Evolutionary conservation across 768 basidiomycete species (phyloP).

Genomic region (Tricholoma bakamatsutake): DNA sequence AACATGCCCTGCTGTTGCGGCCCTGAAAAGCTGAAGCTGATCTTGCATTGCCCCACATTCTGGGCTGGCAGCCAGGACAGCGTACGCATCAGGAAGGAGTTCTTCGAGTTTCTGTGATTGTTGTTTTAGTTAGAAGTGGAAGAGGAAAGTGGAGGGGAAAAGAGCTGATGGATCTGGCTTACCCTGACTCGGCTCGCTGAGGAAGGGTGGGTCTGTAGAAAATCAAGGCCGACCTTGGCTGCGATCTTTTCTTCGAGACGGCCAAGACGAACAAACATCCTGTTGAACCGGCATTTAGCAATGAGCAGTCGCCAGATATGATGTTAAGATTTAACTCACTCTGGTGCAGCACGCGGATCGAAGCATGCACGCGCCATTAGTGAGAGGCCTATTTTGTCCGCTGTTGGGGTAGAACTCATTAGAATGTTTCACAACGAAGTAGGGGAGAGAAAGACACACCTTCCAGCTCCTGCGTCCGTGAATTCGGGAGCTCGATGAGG

Average conservation of each 20-base stretch:
- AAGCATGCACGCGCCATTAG: slow-evolving; percentile 84
- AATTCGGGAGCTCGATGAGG: slow-evolving; percentile 74
- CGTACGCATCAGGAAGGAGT: slow-evolving; percentile 51
- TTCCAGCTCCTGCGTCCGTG: slow-evolving; percentile 76
- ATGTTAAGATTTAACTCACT: slow-evolving; percentile 36
- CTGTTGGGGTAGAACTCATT: slow-evolving; percentile 31
- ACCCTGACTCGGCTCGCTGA: slow-evolving; percentile 70
- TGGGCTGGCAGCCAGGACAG: slow-evolving; percentile 48
- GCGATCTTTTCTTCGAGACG: slow-evolving; percentile 41
- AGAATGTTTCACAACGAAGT: not conserved
- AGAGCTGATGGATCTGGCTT: slow-evolving; percentile 12
- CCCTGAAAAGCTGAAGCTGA: slow-evolving; percentile 27
- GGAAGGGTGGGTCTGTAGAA: slow-evolving; percentile 80
- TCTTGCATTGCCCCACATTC: slow-evolving; percentile 43
- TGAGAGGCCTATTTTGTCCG: slow-evolving; percentile 80
- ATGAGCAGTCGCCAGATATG: not conserved
- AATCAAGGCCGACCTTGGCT: slow-evolving; percentile 33
- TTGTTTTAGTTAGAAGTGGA: not conserved
- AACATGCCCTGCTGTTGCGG: slow-evolving; percentile 4
- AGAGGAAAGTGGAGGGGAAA: not conserved
- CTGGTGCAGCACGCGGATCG: slow-evolving; percentile 69
- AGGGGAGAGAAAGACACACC: slow-evolving; percentile 31
- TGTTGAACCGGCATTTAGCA: slow-evolving; percentile 18
- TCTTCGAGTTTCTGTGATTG: slow-evolving; percentile 41
- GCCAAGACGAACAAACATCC: slow-evolving; percentile 68